phyloP scores from a whole-genome alignment of 306 rosid species.

The Acacia crassicarpa region DNA sequence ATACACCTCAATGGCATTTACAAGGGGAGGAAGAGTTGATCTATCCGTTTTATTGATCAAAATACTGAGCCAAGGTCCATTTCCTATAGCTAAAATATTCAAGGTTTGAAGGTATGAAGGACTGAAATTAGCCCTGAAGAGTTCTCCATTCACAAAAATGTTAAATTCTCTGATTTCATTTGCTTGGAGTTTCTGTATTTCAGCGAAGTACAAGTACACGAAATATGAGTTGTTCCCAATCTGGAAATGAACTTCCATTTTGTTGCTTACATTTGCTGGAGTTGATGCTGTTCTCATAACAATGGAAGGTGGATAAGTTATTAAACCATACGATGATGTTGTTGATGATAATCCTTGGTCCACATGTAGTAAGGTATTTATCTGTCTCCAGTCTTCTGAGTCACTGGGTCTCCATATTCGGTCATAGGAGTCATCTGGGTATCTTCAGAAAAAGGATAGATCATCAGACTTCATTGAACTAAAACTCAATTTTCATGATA shows the following conservation, averaged over 20 bases:
- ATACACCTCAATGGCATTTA: conserved; percentile 43
- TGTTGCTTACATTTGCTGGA: conserved; percentile 28
- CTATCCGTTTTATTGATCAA: conserved; percentile 33
- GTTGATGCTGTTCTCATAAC: conserved; percentile 40
- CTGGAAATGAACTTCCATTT: conserved; percentile 23
- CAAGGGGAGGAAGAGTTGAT: conserved; percentile 46
- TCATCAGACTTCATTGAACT: neutral
- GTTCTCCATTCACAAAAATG: conserved; percentile 33
- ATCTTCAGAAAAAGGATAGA: conserved; percentile 19
- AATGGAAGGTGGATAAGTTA: conserved; percentile 33
- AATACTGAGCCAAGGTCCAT: conserved; percentile 11
- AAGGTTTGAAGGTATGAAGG: conserved; percentile 16
- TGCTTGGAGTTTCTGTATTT: conserved; percentile 37
- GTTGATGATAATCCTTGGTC: conserved; percentile 20
- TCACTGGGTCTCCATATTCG: conserved; percentile 42
- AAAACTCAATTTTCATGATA: neutral
- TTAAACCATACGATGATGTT: conserved; percentile 21
- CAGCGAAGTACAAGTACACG: conserved; percentile 33
- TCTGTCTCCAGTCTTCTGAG: conserved; percentile 36
- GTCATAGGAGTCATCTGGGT: conserved; percentile 47
- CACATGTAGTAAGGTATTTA: conserved; percentile 28
- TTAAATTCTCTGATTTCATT: conserved; percentile 42
- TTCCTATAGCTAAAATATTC: neutral
- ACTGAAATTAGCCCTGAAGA: neutral
- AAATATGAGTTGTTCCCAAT: conserved; percentile 24